A percentile compares a stretch with the other conserved stretches of the same genome.
Evolutionary conservation across 495 filamentous ascomycete genomes (phyloP).

Genomic region (Immersiella caudata): DNA sequence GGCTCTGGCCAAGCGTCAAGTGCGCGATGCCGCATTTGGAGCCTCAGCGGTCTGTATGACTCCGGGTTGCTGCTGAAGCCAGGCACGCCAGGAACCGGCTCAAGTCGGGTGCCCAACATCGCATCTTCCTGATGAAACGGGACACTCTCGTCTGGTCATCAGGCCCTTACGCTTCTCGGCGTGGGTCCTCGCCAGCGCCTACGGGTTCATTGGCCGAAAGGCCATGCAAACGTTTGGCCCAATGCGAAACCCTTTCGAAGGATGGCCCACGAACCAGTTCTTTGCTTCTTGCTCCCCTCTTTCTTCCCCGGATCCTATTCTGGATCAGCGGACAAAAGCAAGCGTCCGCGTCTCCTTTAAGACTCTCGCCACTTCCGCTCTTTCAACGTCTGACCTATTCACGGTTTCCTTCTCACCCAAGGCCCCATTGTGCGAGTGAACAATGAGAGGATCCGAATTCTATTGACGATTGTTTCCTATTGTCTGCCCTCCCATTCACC

Average conservation of each 20-base stretch:
- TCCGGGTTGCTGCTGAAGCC: conserved; percentile 7
- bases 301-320: conserved; percentile 22
- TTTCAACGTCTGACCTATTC: conserved; percentile 22
- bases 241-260: conserved; percentile 39
- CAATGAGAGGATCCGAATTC: conserved; percentile 14
- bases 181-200: conserved; percentile 31
- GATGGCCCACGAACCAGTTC: conserved; percentile 29
- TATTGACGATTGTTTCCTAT: conserved; percentile 14
- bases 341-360: conserved; percentile 10
- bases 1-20: conserved; percentile 1
- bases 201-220: conserved; percentile 41
- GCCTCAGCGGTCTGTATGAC: conserved; percentile 6
- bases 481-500: conserved; percentile 11
- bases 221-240: conserved; percentile 30
- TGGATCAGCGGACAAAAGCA: conserved; percentile 16
- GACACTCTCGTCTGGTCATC: conserved; percentile 10
- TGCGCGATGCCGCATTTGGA: conserved; percentile 14
- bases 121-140: conserved; percentile 23
- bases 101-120: not conserved
- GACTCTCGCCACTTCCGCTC: not conserved
- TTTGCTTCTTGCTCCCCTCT: conserved; percentile 20
- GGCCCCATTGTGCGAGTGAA: conserved; percentile 24
- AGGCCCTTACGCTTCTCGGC: conserved; percentile 15
- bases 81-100: not conserved
- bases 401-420: conserved; percentile 10